Evolutionary conservation across 192 early-diverging fungal species (phyloP).

Genomic region (Thamnidium elegans): DNA sequence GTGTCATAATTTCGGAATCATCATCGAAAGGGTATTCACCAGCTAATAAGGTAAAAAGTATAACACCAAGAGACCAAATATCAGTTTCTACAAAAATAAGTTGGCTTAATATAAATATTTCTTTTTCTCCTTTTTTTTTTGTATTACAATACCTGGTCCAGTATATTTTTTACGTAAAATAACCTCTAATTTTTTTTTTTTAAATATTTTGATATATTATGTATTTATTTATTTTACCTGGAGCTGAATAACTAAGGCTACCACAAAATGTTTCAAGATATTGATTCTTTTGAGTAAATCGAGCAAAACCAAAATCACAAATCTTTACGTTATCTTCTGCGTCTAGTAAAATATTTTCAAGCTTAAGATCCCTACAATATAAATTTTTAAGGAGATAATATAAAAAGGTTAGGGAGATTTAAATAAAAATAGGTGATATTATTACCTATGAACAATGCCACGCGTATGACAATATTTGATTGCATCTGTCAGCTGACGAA

Average conservation of each 20-base stretch:
- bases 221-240: conserved; percentile 42
- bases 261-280: conserved; percentile 64
- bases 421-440: background rate
- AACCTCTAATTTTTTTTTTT: conserved; percentile 55
- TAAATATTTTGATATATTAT: background rate
- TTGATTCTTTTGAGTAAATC: conserved; percentile 54
- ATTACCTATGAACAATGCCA: conserved; percentile 52
- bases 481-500: conserved; percentile 48
- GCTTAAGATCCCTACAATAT: conserved; percentile 51
- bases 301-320: conserved; percentile 66
- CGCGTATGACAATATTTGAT: conserved; percentile 51
- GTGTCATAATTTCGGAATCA: conserved; percentile 66
- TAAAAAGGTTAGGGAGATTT: conserved; percentile 5
- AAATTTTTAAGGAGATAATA: background rate
- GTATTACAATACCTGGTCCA: conserved; percentile 57
- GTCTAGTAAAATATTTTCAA: conserved; percentile 61
- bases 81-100: conserved; percentile 61
- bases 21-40: conserved; percentile 84
- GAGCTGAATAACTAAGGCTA: conserved; percentile 73
- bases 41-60: conserved; percentile 82
- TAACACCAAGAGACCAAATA: conserved; percentile 93
- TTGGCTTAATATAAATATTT: conserved; percentile 39
- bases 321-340: conserved; percentile 57
- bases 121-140: background rate
- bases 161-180: conserved; percentile 73